These are phyloP conservation scores for Rhododendron kiyosumense DNA, from an alignment of 148 eudicot genomes.

Conservation along the genomic window DNA sequence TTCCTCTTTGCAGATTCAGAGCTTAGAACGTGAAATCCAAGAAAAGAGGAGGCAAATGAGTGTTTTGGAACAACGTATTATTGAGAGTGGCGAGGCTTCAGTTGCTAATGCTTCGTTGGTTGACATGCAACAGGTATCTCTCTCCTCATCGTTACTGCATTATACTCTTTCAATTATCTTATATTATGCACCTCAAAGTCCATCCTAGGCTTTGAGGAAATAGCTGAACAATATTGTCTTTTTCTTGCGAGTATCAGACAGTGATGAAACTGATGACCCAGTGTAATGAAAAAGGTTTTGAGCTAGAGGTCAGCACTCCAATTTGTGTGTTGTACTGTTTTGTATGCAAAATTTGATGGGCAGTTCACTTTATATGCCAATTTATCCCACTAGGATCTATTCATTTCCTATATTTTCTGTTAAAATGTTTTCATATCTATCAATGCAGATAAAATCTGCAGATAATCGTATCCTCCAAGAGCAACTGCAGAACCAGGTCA, in stretches of 20 bases:
- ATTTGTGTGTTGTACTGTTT: not conserved
- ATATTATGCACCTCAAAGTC: not conserved
- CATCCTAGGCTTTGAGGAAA: not conserved
- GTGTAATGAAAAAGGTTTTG: conserved; percentile 85
- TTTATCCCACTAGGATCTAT: not conserved
- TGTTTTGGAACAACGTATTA: conserved; percentile 76
- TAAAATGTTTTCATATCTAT: not conserved
- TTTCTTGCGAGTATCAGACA: conserved; percentile 42
- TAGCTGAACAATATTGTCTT: conserved; percentile 5
- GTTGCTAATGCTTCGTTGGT: conserved; percentile 71
- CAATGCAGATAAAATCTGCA: conserved; percentile 75
- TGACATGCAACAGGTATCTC: conserved; percentile 87
- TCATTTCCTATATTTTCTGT: not conserved
- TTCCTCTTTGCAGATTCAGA: conserved; percentile 53
- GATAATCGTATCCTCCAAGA: conserved; percentile 94
- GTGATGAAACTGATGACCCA: conserved; percentile 73
- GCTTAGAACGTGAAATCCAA: conserved; percentile 77
- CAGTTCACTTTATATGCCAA: not conserved
- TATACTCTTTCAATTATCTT: not conserved
- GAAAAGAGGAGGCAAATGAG: conserved; percentile 87
- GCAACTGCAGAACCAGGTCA: conserved; percentile 87
- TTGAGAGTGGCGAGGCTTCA: conserved; percentile 78
- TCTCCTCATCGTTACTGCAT: conserved; percentile 2
- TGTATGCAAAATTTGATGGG: not conserved
- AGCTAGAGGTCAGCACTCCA: conserved; percentile 67